These are phyloP conservation scores for Leccinellum albellum DNA, from an alignment of 768 basidiomycete genomes.

Conservation along the genomic window DNA sequence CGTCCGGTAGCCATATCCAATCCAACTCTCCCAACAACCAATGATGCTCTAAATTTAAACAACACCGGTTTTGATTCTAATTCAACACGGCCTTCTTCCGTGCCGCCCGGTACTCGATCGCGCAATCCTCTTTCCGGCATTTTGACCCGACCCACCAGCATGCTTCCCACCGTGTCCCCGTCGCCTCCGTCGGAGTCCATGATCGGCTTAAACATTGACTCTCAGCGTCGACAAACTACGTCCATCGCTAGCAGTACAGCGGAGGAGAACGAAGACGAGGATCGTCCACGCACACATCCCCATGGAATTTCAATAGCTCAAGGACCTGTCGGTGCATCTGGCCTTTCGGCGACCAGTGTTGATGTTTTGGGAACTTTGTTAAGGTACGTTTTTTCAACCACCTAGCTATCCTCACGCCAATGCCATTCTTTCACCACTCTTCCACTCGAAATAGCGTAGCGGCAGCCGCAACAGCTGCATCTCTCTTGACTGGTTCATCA, in stretches of 20 bases:
- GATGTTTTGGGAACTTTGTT: slow-evolving; percentile 81
- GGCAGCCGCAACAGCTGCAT: slow-evolving; percentile 88
- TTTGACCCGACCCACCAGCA: slow-evolving; percentile 36
- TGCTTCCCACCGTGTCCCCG: slow-evolving; percentile 22
- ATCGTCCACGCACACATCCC: slow-evolving; percentile 10
- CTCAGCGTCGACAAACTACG: slow-evolving; percentile 2
- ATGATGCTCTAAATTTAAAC: slow-evolving; percentile 4
- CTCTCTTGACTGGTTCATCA: slow-evolving; percentile 70
- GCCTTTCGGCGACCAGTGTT: slow-evolving; percentile 69
- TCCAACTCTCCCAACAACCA: slow-evolving; percentile 4
- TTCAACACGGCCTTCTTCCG: slow-evolving; percentile 18
- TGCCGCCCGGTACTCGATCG: slow-evolving; percentile 29
- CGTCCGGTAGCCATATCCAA: slow-evolving; percentile 16
- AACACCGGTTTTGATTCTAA: slow-evolving; percentile 3
- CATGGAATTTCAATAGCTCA: slow-evolving; percentile 26
- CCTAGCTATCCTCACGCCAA: not conserved
- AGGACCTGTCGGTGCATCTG: slow-evolving; percentile 28
- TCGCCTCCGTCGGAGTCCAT: slow-evolving; percentile 6
- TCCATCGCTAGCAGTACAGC: not conserved
- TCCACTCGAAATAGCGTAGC: slow-evolving; percentile 56
- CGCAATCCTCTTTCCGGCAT: slow-evolving; percentile 37
- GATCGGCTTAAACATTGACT: not conserved
- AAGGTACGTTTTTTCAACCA: slow-evolving; percentile 45
- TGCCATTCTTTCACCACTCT: not conserved
- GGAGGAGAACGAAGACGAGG: slow-evolving; percentile 17